Conservation (phyloP, 148 eudicot species). For the Vaccinium myrtillus region DNA sequence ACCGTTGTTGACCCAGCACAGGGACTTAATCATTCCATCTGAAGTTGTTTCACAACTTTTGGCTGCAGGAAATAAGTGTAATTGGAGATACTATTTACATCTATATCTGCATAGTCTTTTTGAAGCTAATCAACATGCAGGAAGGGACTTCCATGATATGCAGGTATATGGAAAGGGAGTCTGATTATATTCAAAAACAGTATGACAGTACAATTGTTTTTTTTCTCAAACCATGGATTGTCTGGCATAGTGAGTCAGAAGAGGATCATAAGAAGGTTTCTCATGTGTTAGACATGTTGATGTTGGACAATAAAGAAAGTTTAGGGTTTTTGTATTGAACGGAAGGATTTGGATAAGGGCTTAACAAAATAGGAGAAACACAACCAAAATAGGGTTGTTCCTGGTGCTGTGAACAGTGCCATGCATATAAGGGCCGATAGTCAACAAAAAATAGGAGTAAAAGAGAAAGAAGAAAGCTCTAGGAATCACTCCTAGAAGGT, state of each 20-base stretch:
- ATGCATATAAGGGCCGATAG: too few species aligned
- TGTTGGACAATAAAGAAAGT: too few species aligned
- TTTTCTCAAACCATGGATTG: background rate
- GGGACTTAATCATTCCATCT: constrained; percentile 68
- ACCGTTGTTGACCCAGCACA: constrained; percentile 66
- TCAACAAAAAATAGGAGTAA: too few species aligned
- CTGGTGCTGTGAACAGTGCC: too few species aligned
- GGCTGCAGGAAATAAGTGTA: constrained; percentile 64
- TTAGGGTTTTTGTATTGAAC: too few species aligned
- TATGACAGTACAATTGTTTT: background rate
- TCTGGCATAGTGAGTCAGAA: background rate
- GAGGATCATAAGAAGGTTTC: constrained; percentile 1
- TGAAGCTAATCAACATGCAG: constrained; percentile 84
- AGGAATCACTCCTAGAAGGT: too few species aligned
- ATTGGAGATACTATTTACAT: constrained; percentile 64
- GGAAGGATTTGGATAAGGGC: too few species aligned
- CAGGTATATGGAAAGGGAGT: constrained; percentile 50
- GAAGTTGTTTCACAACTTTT: constrained; percentile 85
- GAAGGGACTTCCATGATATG: constrained; percentile 95
- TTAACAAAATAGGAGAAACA: too few species aligned
- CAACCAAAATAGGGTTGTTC: too few species aligned
- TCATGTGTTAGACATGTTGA: background rate
- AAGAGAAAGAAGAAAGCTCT: too few species aligned
- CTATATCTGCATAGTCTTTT: constrained; percentile 74
- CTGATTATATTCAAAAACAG: background rate